Evolutionary conservation across 2,329 filamentous ascomycete genomes (phyloP).

Genomic region (Berkeleyomyces rouxiae): DNA sequence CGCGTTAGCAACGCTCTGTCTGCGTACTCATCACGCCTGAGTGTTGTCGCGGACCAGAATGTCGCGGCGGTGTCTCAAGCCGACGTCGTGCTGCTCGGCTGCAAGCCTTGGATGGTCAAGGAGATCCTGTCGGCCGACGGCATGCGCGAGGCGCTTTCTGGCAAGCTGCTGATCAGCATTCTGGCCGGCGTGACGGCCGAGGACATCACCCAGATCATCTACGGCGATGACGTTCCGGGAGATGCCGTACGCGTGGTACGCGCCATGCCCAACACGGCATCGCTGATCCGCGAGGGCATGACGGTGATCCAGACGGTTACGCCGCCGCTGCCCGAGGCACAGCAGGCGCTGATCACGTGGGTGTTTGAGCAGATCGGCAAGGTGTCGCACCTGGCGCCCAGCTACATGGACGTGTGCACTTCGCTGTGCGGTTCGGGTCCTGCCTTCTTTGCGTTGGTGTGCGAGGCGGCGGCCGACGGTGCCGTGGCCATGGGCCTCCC

Average conservation of each 20-base stretch:
- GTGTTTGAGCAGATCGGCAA: conserved; percentile 62
- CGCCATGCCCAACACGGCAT: conserved; percentile 74
- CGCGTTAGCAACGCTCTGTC: conserved; percentile 49
- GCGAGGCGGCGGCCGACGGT: conserved; percentile 61
- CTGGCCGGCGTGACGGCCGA: conserved; percentile 57
- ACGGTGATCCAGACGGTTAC: conserved; percentile 54
- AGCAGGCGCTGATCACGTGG: conserved; percentile 48
- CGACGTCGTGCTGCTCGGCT: conserved; percentile 61
- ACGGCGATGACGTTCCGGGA: conserved; percentile 32
- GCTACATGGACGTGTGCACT: conserved; percentile 55
- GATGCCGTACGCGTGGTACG: conserved; percentile 48
- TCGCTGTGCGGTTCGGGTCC: conserved; percentile 60
- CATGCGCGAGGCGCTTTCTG: conserved; percentile 54
- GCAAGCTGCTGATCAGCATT: conserved; percentile 70
- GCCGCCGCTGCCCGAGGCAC: conserved; percentile 37
- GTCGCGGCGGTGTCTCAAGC: conserved; percentile 47
- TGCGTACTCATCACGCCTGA: conserved; percentile 44
- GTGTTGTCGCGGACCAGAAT: conserved; percentile 57
- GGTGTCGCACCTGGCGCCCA: conserved; percentile 48
- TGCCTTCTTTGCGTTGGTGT: conserved; percentile 58
- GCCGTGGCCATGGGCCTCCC: conserved; percentile 66
- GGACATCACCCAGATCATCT: conserved; percentile 50
- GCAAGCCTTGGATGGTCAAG: conserved; percentile 62
- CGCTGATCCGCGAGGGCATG: conserved; percentile 65
- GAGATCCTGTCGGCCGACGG: conserved; percentile 50